These are phyloP conservation scores for Tylopilus plumbeoviolaceoides DNA, from an alignment of 768 basidiomycete species.

Conservation along the genomic window DNA sequence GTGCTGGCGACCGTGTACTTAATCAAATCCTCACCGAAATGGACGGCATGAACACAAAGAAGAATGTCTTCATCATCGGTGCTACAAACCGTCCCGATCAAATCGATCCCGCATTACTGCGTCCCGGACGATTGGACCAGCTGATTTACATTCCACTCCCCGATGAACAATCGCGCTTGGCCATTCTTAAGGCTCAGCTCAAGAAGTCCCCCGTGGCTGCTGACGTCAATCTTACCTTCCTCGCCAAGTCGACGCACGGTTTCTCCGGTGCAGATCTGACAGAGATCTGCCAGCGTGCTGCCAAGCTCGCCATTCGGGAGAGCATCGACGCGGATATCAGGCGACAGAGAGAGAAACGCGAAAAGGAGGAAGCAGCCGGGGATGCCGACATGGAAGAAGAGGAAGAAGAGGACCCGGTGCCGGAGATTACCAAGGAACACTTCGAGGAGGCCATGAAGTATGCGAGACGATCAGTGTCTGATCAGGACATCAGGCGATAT, in stretches of 20 bases:
- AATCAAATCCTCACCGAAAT: conserved; percentile 98
- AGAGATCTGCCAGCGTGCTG: conserved; percentile 98
- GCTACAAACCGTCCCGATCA: conserved; percentile 97
- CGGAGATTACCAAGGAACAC: conserved; percentile 84
- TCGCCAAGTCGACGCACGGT: conserved; percentile 91
- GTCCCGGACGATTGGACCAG: conserved; percentile 98
- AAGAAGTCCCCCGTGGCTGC: conserved; percentile 87
- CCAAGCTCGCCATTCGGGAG: conserved; percentile 94
- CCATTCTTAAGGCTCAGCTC: conserved; percentile 87
- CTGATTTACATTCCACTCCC: conserved; percentile 99
- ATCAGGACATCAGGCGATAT: conserved; percentile 94
- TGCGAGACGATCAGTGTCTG: conserved; percentile 94
- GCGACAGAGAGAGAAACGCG: conserved; percentile 71
- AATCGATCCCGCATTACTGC: conserved; percentile 88
- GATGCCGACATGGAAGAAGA: conserved; percentile 70
- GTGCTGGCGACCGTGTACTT: conserved; percentile 95
- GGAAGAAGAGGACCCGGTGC: conserved; percentile 83
- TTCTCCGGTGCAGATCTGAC: conserved; percentile 99
- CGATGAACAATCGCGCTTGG: conserved; percentile 85
- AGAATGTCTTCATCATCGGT: conserved; percentile 98
- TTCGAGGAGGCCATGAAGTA: conserved; percentile 99
- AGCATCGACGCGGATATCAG: conserved; percentile 92
- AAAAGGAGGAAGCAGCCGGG: conserved; percentile 68
- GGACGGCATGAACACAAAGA: conserved; percentile 98
- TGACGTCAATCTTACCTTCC: conserved; percentile 79